These are phyloP conservation scores for Acer campestre DNA, from an alignment of 345 rosid species.

Conservation along the genomic window DNA sequence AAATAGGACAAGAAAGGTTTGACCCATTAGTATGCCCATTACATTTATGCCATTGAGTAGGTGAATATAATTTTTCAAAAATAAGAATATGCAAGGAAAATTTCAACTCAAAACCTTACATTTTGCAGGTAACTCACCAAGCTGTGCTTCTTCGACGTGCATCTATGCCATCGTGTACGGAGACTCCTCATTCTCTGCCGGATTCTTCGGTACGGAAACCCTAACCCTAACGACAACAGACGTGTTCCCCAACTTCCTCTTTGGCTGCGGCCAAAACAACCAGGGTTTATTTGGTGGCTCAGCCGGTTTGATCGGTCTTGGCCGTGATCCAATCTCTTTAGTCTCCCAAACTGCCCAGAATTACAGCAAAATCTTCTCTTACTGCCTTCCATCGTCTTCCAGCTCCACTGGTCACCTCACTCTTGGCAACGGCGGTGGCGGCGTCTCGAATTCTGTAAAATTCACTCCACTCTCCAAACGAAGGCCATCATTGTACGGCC, in stretches of 20 bases:
- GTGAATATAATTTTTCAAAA: too few relatives aligned
- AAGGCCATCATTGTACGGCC: slow-evolving; percentile 81
- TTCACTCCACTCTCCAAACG: slow-evolving; percentile 69
- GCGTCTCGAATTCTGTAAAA: slow-evolving; percentile 36
- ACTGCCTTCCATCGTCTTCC: slow-evolving; percentile 77
- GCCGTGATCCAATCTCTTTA: slow-evolving; percentile 64
- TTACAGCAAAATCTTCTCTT: slow-evolving; percentile 75
- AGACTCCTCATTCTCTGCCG: slow-evolving; percentile 68
- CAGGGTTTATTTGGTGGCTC: slow-evolving; percentile 70
- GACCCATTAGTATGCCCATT: too few relatives aligned
- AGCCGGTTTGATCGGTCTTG: slow-evolving; percentile 84
- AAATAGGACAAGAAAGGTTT: too few relatives aligned
- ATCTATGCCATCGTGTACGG: slow-evolving; percentile 81
- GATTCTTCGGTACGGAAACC: slow-evolving; percentile 64
- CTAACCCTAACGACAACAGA: slow-evolving; percentile 58
- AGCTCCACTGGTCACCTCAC: slow-evolving; percentile 72
- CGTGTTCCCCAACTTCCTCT: slow-evolving; percentile 41
- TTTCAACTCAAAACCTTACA: background rate
- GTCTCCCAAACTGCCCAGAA: slow-evolving; percentile 63
- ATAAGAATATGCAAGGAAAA: too few relatives aligned
- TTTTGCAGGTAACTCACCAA: slow-evolving; percentile 44
- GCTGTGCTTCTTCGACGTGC: slow-evolving; percentile 61
- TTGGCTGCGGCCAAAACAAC: slow-evolving; percentile 90
- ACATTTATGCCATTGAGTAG: too few relatives aligned
- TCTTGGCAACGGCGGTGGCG: slow-evolving; percentile 46